Evolutionary conservation across 352 stramenopile species (phyloP).

Genomic region (Hyphochytrium catenoides): DNA sequence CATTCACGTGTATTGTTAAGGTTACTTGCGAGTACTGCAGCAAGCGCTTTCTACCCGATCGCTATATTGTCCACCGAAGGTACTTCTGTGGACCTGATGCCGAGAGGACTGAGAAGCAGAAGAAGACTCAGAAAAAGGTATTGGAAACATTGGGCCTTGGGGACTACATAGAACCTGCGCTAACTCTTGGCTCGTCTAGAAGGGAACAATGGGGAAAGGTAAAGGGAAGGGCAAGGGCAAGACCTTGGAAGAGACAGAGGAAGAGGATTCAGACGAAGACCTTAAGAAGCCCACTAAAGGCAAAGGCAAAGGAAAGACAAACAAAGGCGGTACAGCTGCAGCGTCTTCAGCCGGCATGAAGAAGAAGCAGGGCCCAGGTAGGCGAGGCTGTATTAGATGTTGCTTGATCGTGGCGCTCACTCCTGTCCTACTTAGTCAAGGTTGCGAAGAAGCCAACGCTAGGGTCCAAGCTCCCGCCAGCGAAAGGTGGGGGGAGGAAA

Average conservation of each 20-base stretch:
- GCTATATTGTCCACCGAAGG: conserved; percentile 77
- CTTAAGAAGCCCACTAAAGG: conserved; percentile 1
- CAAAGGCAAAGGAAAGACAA: conserved; percentile 6
- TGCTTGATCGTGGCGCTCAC: too few species aligned
- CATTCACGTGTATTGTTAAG: too few species aligned
- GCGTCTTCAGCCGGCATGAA: neutral
- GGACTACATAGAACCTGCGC: too few species aligned
- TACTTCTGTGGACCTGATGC: conserved; percentile 96
- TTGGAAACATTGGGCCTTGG: too few species aligned
- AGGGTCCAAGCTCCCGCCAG: too few species aligned
- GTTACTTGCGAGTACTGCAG: conserved; percentile 85
- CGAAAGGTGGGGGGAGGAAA: too few species aligned
- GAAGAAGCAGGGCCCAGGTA: neutral
- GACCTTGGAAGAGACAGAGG: neutral
- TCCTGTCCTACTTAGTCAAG: too few species aligned
- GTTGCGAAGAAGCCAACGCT: too few species aligned
- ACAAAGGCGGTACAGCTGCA: conserved; percentile 8
- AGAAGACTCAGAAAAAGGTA: conserved; percentile 43
- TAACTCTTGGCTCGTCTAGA: conserved; percentile 2
- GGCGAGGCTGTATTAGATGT: too few species aligned
- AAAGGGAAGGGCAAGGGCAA: neutral
- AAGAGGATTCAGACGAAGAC: neutral
- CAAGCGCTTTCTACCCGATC: conserved; percentile 70
- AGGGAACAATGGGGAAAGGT: conserved; percentile 10
- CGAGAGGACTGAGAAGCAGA: conserved; percentile 74